Evolutionary conservation across 257 asterid species (phyloP).

Genomic region (Parsonsia alboflavescens): DNA sequence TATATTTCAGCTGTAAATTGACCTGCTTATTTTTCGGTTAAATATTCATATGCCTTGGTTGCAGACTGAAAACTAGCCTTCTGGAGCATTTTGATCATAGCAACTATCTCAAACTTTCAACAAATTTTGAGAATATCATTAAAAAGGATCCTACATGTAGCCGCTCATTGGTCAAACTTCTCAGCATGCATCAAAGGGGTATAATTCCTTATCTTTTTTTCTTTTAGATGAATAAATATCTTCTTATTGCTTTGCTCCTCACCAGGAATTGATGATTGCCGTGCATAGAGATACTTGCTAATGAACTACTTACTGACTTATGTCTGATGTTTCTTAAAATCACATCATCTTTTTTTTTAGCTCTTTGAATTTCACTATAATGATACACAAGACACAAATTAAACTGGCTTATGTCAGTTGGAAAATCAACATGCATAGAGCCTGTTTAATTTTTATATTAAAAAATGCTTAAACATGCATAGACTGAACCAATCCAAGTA

Average conservation of each 20-base stretch:
- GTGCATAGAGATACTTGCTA: background rate
- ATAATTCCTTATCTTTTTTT: conserved; percentile 1
- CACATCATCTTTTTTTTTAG: background rate
- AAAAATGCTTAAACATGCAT: background rate
- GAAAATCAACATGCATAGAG: background rate
- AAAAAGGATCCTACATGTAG: conserved; percentile 82
- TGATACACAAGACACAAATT: background rate
- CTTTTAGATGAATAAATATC: background rate
- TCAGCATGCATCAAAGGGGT: conserved; percentile 63
- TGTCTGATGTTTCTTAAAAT: background rate
- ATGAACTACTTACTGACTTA: background rate
- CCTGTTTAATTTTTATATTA: background rate
- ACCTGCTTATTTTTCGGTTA: background rate
- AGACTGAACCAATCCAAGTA: background rate
- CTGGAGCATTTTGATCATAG: conserved; percentile 65
- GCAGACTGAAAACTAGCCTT: conserved; percentile 65
- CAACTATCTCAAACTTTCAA: conserved; percentile 39
- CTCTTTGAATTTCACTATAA: background rate
- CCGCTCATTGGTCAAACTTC: conserved; percentile 57
- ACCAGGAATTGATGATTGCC: background rate
- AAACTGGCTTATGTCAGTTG: background rate
- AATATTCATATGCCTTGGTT: conserved; percentile 15
- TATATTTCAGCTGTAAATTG: background rate
- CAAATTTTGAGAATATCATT: conserved; percentile 58
- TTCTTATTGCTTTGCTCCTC: background rate